Conservation (phyloP, 1,284 basidiomycete genomes). For the Athelia psychrophila region DNA sequence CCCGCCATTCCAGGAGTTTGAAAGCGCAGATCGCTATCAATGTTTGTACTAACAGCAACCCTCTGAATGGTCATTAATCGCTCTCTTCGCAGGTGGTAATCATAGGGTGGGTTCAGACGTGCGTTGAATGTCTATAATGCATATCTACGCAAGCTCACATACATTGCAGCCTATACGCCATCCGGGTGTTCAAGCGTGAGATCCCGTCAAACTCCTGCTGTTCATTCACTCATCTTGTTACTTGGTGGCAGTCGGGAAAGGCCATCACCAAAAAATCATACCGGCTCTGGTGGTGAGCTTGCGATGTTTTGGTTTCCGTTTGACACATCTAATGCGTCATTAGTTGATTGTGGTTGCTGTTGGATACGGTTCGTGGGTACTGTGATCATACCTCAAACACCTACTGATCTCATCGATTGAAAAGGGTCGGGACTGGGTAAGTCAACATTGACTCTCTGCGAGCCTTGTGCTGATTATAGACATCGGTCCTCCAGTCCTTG, state of each 20-base stretch:
- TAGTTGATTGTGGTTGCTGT: background rate
- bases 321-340: background rate
- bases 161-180: background rate
- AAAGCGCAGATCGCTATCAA: background rate
- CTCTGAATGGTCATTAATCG: background rate
- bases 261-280: background rate
- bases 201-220: background rate
- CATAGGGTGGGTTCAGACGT: background rate
- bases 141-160: background rate
- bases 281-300: background rate
- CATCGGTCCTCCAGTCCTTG: background rate
- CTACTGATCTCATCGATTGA: background rate
- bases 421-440: background rate
- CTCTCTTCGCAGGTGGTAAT: background rate
- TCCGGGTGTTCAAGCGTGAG: background rate
- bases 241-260: background rate
- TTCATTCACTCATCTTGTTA: background rate
- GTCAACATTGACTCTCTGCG: background rate
- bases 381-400: background rate
- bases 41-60: background rate
- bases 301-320: background rate
- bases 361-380: slow-evolving; percentile 1
- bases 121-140: background rate
- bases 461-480: background rate
- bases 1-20: background rate